Conservation (phyloP, 192 early-diverging fungal genomes). For the Coemansia sp. region DNA sequence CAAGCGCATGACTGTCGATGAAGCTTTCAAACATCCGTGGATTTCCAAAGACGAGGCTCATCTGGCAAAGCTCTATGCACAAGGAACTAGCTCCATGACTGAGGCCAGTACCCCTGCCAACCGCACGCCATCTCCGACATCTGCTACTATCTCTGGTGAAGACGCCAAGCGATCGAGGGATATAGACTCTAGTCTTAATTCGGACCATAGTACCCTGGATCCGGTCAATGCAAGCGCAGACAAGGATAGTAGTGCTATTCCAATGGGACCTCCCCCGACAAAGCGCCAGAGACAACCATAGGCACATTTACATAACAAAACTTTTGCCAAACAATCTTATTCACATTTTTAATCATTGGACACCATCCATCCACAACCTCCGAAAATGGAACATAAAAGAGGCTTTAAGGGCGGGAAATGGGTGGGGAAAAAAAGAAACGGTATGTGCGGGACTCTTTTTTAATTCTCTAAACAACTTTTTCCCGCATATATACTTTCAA, state of each 20-base stretch:
- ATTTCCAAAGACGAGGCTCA: slow-evolving; percentile 42
- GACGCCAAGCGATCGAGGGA: slow-evolving; percentile 4
- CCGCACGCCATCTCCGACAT: slow-evolving; percentile 6
- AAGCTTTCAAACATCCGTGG: slow-evolving; percentile 60
- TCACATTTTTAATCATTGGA: no score
- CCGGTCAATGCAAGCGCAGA: background rate
- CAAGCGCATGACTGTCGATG: slow-evolving; percentile 56
- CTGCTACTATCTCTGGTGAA: background rate
- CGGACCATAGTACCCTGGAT: slow-evolving; percentile 2
- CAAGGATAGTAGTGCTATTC: slow-evolving; percentile 3
- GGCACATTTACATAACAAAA: background rate
- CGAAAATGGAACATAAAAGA: background rate
- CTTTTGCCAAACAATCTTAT: no score
- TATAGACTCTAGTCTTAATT: background rate
- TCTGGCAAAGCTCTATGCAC: slow-evolving; percentile 52
- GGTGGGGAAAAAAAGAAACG: background rate
- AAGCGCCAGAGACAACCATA: slow-evolving; percentile 27
- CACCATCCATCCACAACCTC: no score
- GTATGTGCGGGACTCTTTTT: background rate
- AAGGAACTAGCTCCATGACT: slow-evolving; percentile 5
- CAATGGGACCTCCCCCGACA: slow-evolving; percentile 41
- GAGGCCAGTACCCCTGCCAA: slow-evolving; percentile 13
- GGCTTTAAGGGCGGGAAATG: background rate
- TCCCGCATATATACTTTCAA: background rate
- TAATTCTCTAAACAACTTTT: background rate